A percentile compares a stretch with the other conserved stretches of the same genome.
Conservation (phyloP, 495 filamentous ascomycete genomes). For the Neurospora sp. region DNA sequence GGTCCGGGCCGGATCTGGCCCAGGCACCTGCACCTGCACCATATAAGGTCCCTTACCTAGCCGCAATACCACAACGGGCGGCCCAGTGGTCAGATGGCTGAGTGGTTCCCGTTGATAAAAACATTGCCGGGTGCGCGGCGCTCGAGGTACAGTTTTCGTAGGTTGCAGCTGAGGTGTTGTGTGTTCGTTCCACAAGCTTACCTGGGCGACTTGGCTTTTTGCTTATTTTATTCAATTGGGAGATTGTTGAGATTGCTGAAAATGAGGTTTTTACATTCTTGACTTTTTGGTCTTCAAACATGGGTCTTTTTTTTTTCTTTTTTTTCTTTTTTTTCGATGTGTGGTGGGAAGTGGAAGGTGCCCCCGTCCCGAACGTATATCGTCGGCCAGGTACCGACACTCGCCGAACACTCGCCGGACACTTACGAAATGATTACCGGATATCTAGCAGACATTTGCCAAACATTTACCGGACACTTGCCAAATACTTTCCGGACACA, state of each 20-base stretch:
- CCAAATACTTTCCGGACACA: background rate
- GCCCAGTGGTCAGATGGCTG: background rate
- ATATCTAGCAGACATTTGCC: background rate
- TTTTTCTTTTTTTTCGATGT: background rate
- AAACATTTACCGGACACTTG: background rate
- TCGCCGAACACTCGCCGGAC: background rate
- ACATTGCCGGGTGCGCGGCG: background rate
- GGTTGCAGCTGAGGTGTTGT: background rate
- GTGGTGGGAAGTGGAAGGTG: background rate
- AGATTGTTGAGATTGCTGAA: fast-evolving
- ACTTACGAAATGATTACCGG: no score
- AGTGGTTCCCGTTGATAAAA: background rate
- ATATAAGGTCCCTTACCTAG: background rate
- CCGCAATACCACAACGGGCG: background rate
- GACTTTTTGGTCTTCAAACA: background rate
- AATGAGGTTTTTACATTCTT: background rate
- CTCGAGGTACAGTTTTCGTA: background rate
- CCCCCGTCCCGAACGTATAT: background rate
- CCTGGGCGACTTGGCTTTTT: background rate
- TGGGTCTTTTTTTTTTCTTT: background rate
- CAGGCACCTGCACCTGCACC: background rate
- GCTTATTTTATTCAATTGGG: background rate
- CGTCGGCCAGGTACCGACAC: background rate
- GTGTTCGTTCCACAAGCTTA: background rate
- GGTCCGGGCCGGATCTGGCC: no score